Conservation (phyloP, 805 yeast species). For the Metschnikowia cerradonensis region DNA sequence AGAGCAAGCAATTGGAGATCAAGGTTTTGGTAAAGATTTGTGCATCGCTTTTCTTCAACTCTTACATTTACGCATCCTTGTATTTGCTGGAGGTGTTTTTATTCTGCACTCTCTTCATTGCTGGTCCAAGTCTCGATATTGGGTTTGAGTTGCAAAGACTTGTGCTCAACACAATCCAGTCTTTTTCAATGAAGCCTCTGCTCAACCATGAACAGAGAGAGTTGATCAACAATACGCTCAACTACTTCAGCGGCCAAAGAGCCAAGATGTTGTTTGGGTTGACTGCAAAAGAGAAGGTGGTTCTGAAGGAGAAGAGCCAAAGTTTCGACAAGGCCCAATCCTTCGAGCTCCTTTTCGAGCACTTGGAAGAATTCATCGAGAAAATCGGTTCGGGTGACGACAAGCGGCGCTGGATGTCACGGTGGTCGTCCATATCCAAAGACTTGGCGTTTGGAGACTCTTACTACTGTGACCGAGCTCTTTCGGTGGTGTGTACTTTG, state of each 20-base stretch:
- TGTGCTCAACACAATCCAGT: slow-evolving; percentile 63
- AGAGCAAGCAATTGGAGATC: slow-evolving; percentile 63
- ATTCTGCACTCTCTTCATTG: slow-evolving; percentile 59
- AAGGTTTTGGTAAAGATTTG: slow-evolving; percentile 61
- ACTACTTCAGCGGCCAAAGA: slow-evolving; percentile 54
- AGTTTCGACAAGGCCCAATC: slow-evolving; percentile 39
- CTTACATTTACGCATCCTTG: slow-evolving; percentile 54
- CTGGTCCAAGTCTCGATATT: slow-evolving; percentile 49
- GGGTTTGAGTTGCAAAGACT: slow-evolving; percentile 60
- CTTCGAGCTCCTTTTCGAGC: slow-evolving; percentile 57
- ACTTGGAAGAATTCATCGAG: slow-evolving; percentile 50
- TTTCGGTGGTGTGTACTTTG: slow-evolving; percentile 65
- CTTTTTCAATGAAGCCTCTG: slow-evolving; percentile 55
- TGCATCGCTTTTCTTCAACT: slow-evolving; percentile 67
- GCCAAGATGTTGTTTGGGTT: slow-evolving; percentile 67
- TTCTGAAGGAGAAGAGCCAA: slow-evolving; percentile 32
- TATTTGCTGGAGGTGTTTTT: slow-evolving; percentile 70
- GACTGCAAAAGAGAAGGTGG: slow-evolving; percentile 44
- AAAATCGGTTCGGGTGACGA: slow-evolving; percentile 45
- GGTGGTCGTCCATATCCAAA: slow-evolving; percentile 63
- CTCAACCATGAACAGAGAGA: slow-evolving; percentile 37
- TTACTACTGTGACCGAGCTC: slow-evolving; percentile 62
- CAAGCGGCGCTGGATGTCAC: slow-evolving; percentile 53
- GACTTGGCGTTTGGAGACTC: slow-evolving; percentile 59
- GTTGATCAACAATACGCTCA: slow-evolving; percentile 46